Evolutionary conservation across 73 alveolate species (phyloP), one percentile per base, ranked within the genome.

Genomic region (Tetrahymena borealis): DNA sequence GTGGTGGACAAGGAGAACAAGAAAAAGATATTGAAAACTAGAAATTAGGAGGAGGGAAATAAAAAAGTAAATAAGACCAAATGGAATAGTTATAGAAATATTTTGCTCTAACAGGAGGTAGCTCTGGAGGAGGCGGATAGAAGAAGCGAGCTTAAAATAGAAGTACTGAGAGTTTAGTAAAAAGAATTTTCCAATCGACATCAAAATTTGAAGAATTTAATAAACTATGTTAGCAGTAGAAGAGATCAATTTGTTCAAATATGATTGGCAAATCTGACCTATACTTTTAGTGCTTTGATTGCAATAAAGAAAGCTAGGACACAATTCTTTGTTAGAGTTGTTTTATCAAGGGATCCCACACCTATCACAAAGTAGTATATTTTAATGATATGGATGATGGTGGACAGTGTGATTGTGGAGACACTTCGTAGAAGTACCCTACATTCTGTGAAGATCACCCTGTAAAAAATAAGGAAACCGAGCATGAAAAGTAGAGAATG

Each of bases 321-420:
- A 60, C 85, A 2, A 60, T 60, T 9, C 85, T 60, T 60, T 60
- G 85, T 18, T 60, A 60, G 28, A 24, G 37, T 18, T 60, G 85
- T 28, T 60, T 60, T 20, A 35, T 60, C 10, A 60, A 60, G 37
- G 85, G 85, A 60, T 60, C 85, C 28, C 85, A 60, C 35, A 60
- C 85, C 10, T 60, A 60, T 18, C 85, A 60, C 28, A 60, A 60
- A 60, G 85, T 60, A 18, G 85, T 60, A 5, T 60, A 60, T n/a
- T 60, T 60, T 60, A 60, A 60, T 60, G 85, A 60, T 60, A 60
- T 60, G 85, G 85, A 60, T 60, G 85, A 60, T 60, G 85, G 85
- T 24, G 85, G 85, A 0, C 28, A 60, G 10, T 60, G 85, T 15
- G 85, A 60, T 60, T 60, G 85, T 20, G 85, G 85, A 20, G 85